These are phyloP conservation scores for Tolypocladium cylindrosporum DNA, from an alignment of 2,329 filamentous ascomycete genomes.

Conservation along the genomic window DNA sequence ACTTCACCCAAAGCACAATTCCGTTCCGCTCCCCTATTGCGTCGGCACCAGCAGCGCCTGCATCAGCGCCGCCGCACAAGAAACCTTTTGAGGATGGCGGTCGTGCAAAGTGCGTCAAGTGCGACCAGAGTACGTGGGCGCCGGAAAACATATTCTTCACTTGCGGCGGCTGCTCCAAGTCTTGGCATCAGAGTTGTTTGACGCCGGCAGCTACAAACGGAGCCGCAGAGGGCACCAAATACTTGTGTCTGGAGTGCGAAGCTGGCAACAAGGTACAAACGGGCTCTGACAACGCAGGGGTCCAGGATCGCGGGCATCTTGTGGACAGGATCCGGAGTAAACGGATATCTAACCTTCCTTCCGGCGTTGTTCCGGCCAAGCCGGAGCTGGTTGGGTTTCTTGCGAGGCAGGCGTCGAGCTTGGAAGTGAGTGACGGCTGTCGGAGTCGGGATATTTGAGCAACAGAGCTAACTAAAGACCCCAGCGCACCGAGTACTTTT, in stretches of 20 bases:
- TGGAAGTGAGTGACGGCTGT: slow-evolving; percentile 17
- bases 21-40: slow-evolving; percentile 12
- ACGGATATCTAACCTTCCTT: slow-evolving; percentile 20
- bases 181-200: slow-evolving; percentile 16
- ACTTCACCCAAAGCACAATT: slow-evolving; percentile 23
- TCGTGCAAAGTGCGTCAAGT: slow-evolving; percentile 6
- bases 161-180: slow-evolving; percentile 11
- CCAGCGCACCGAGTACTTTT: slow-evolving; percentile 30
- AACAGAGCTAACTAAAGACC: not conserved
- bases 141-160: slow-evolving; percentile 5
- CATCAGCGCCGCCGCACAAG: not conserved
- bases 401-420: slow-evolving; percentile 20
- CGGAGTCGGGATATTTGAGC: no score
- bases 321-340: slow-evolving; percentile 20
- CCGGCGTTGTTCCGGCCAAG: slow-evolving; percentile 21
- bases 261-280: not conserved
- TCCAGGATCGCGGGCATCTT: slow-evolving; percentile 12
- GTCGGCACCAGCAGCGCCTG: not conserved
- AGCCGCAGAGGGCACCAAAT: slow-evolving; percentile 1
- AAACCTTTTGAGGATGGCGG: not conserved
- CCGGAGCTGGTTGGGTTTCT: slow-evolving; percentile 27
- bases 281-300: slow-evolving; percentile 4
- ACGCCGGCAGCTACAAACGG: slow-evolving; percentile 2
- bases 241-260: slow-evolving; percentile 11
- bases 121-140: slow-evolving; percentile 4